Evolutionary conservation across 306 rosid genomes (phyloP), one percentile per base, ranked within the genome.

Genomic region (Calophaca sinica): DNA sequence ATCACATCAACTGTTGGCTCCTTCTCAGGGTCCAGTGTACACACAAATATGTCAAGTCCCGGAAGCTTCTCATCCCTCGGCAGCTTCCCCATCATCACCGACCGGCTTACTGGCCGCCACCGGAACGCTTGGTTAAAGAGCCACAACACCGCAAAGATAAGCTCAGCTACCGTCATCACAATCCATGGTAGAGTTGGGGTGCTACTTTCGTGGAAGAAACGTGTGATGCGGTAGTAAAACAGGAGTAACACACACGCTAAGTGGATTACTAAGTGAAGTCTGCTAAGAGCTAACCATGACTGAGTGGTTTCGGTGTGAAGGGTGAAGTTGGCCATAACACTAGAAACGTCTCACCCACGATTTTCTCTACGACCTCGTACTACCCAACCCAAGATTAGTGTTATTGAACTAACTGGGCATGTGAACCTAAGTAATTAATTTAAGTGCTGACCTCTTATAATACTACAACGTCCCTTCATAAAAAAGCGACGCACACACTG

Each of bases 1-100:
- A 87, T 73, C 2, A 87, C 90, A 48, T 61, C 80, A 0, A 60
- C 13, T 0, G 90, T 83, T 0, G 86, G 90, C 59, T 87, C 88
- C 74, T 74, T 72, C 9, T 33, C 55, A 0, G 86, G 86, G 33
- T 87, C 90, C 0, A 83, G 57, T 0, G 90, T 84, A 59, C 90
- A 87, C 5, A 87, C 77, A 3, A 84, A 84, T 51, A 87, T 72
- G 52, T 87, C 90, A 0, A 87, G 67, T 2, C 84, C 79, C 2
- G 88, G 88, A 2, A 87, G 12, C 0, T 55, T 31, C 0, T 20
- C 76, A n/a, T 81, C 84, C 2, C 2, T 2, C 0, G 83, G 81
- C 4, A 83, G 2, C 32, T 74, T 83, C 33, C 74, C 72, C 1
- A 12, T 28, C 41, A 46, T 63, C 0, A 49, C 75, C 0, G 75